A percentile compares a stretch with the other conserved stretches of the same genome.
Evolutionary conservation across 768 basidiomycete genomes (phyloP).

Genomic region (Amylocystis lapponica): DNA sequence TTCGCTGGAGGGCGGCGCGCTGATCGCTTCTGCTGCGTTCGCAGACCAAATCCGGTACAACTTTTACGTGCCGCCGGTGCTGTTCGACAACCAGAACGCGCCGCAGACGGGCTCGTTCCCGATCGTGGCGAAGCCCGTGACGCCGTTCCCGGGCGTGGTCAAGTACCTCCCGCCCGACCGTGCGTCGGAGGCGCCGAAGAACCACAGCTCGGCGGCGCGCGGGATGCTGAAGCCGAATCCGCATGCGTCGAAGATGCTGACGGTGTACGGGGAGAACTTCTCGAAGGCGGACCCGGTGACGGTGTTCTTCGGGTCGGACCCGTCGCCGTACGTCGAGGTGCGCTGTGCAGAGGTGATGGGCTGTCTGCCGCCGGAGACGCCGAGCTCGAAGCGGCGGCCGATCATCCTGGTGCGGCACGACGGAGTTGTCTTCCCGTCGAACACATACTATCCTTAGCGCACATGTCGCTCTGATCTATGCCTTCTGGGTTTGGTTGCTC

Average conservation of each 20-base stretch:
- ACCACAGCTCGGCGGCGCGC: conserved; percentile 57
- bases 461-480: conserved; percentile 11
- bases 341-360: conserved; percentile 83
- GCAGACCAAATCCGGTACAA: conserved; percentile 89
- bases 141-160: conserved; percentile 81
- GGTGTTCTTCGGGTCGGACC: conserved; percentile 84
- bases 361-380: conserved; percentile 71
- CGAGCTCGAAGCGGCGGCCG: conserved; percentile 63
- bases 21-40: conserved; percentile 5
- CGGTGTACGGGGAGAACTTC: conserved; percentile 87
- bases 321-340: conserved; percentile 82
- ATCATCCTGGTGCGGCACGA: conserved; percentile 80
- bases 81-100: conserved; percentile 78
- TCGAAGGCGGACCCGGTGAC: conserved; percentile 74
- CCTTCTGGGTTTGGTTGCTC: conserved; percentile 6
- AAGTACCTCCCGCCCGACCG: conserved; percentile 90
- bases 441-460: conserved; percentile 69
- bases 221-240: conserved; percentile 74
- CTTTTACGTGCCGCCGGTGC: conserved; percentile 83
- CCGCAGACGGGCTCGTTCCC: conserved; percentile 69
- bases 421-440: conserved; percentile 84
- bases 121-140: conserved; percentile 75
- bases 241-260: conserved; percentile 74
- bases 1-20: background rate
- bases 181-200: conserved; percentile 76